phyloP scores from a whole-genome alignment of 192 early-diverging fungal species.

The Coemansia umbellata region DNA sequence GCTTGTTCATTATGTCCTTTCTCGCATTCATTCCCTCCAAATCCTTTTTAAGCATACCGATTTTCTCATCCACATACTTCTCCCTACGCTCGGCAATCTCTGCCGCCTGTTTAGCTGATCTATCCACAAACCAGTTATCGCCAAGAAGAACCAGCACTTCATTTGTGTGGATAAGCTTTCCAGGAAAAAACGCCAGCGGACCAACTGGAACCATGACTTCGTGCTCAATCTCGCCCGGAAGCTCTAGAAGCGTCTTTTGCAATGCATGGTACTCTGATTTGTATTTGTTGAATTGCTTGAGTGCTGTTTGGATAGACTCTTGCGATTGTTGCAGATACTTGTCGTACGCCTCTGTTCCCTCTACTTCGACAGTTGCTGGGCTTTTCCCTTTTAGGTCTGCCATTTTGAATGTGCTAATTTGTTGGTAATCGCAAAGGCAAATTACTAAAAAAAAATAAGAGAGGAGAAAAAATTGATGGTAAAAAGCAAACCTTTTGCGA shows the following conservation, averaged over 20 bases:
- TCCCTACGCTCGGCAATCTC: slow-evolving; percentile 65
- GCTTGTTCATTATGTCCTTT: background rate
- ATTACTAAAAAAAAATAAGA: background rate
- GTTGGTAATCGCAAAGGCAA: no score
- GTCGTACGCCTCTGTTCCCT: slow-evolving; percentile 4
- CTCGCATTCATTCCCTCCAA: slow-evolving; percentile 10
- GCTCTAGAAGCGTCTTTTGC: slow-evolving; percentile 15
- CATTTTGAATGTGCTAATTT: slow-evolving; percentile 9
- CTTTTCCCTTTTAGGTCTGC: background rate
- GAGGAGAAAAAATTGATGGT: background rate
- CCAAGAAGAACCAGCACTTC: slow-evolving; percentile 83
- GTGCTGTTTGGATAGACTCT: background rate
- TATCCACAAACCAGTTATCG: slow-evolving; percentile 90
- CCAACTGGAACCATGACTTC: slow-evolving; percentile 70
- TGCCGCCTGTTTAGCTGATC: slow-evolving; percentile 68
- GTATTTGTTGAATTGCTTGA: slow-evolving; percentile 28
- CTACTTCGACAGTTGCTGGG: background rate
- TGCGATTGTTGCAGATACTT: slow-evolving; percentile 12
- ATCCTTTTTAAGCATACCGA: slow-evolving; percentile 7
- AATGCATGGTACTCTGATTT: slow-evolving; percentile 36
- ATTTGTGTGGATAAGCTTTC: slow-evolving; percentile 87
- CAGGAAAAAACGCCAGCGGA: slow-evolving; percentile 84
- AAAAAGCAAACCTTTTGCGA: background rate
- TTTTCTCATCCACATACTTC: slow-evolving; percentile 36
- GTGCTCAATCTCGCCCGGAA: slow-evolving; percentile 32